A percentile compares a stretch with the other conserved stretches of the same genome.
Conservation (phyloP, 2,329 filamentous ascomycete species). For the Ophiognomonia clavigignenti-juglandacearum region DNA sequence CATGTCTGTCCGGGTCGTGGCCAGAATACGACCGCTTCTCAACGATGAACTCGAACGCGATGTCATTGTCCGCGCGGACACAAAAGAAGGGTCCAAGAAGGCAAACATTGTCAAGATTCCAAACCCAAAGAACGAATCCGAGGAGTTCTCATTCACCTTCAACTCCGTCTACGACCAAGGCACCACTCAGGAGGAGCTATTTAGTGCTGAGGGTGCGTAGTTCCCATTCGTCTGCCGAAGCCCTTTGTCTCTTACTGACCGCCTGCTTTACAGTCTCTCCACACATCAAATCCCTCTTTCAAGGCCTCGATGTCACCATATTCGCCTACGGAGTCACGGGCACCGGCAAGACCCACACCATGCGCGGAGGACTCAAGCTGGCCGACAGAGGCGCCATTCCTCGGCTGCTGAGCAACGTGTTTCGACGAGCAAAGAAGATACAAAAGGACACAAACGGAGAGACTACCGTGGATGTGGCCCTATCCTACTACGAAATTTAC, state of each 20-base stretch:
- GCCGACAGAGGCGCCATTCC: slow-evolving; percentile 86
- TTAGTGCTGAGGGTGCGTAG: slow-evolving; percentile 77
- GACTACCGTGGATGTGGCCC: slow-evolving; percentile 66
- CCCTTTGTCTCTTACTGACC: slow-evolving; percentile 15
- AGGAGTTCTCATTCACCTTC: slow-evolving; percentile 93
- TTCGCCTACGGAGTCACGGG: slow-evolving; percentile 94
- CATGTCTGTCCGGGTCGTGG: slow-evolving; percentile 77
- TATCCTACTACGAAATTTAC: slow-evolving; percentile 96
- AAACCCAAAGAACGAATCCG: slow-evolving; percentile 85
- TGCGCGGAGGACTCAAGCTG: slow-evolving; percentile 84
- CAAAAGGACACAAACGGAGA: slow-evolving; percentile 70
- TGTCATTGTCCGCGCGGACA: slow-evolving; percentile 70
- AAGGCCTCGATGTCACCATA: slow-evolving; percentile 80
- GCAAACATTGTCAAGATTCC: slow-evolving; percentile 78
- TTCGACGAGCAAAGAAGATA: slow-evolving; percentile 78
- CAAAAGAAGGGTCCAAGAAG: slow-evolving; percentile 54
- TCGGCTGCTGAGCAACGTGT: slow-evolving; percentile 77
- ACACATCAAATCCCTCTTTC: slow-evolving; percentile 86
- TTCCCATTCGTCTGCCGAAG: neutral
- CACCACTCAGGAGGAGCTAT: slow-evolving; percentile 80
- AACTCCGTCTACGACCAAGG: slow-evolving; percentile 83
- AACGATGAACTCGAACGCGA: slow-evolving; percentile 83
- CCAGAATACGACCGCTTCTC: slow-evolving; percentile 82
- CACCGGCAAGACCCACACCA: slow-evolving; percentile 92
- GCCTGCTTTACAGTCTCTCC: slow-evolving; percentile 64